Conservation (phyloP, 495 filamentous ascomycete species). For the Friedmanniomyces endolithicus region DNA sequence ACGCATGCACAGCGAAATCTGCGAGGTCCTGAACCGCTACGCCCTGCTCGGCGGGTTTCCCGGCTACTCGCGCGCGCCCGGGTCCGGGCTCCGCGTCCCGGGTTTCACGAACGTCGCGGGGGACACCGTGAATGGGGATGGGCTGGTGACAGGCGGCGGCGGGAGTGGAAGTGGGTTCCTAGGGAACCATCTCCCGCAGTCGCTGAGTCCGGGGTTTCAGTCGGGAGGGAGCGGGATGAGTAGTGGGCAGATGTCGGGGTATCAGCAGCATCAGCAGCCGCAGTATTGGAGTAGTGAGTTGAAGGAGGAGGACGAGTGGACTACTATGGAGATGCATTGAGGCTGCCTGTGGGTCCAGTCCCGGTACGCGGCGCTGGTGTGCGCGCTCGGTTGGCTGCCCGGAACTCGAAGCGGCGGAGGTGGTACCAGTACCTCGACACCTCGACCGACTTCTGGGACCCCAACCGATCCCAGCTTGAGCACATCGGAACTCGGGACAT, state of each 20-base stretch:
- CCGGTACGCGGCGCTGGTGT: too few relatives aligned
- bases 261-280: constrained; percentile 24
- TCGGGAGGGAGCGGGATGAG: constrained; percentile 43
- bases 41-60: constrained; percentile 31
- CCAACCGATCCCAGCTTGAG: too few relatives aligned
- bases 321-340: constrained; percentile 8
- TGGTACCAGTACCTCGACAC: too few relatives aligned
- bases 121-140: constrained; percentile 48
- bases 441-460: too few relatives aligned
- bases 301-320: constrained; percentile 65
- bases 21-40: constrained; percentile 62
- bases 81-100: constrained; percentile 77
- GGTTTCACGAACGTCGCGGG: constrained; percentile 87
- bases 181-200: constrained; percentile 42
- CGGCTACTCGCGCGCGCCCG: constrained; percentile 73
- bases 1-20: constrained; percentile 84
- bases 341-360: neutral
- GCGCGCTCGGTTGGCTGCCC: too few relatives aligned
- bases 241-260: constrained; percentile 31
- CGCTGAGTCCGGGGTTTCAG: constrained; percentile 60
- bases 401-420: too few relatives aligned
- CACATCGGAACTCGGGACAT: too few relatives aligned
- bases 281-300: constrained; percentile 68
- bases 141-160: constrained; percentile 56
- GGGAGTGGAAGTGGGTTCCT: constrained; percentile 24